Evolutionary conservation across 306 rosid genomes (phyloP).

Genomic region (Oxytropis ochrocephala): DNA sequence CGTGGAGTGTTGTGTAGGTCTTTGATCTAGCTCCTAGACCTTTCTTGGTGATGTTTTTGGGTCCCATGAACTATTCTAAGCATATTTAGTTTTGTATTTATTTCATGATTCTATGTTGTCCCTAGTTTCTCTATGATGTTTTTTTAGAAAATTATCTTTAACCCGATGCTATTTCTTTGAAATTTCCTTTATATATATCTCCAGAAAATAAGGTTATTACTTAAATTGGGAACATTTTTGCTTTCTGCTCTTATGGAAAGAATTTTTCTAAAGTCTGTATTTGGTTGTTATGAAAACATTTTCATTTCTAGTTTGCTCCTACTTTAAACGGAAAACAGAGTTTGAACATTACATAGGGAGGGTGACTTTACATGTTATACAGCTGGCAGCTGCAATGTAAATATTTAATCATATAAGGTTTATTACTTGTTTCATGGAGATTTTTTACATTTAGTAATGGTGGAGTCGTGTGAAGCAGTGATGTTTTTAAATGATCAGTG

Average conservation of each 20-base stretch:
- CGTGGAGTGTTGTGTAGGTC: conserved; percentile 13
- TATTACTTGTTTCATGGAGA: not conserved
- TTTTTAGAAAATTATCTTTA: conserved; percentile 7
- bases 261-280: not conserved
- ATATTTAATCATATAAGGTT: conserved; percentile 2
- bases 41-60: conserved; percentile 35
- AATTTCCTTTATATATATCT: conserved; percentile 20
- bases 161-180: conserved; percentile 18
- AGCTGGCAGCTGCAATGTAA: conserved; percentile 7
- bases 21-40: conserved; percentile 31
- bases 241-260: conserved; percentile 10
- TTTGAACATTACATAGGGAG: not conserved
- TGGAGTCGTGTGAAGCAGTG: not conserved
- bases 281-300: conserved; percentile 9
- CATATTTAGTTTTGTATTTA: conserved; percentile 15
- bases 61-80: conserved; percentile 28
- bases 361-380: not conserved
- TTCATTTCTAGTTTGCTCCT: conserved; percentile 6
- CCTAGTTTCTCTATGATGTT: conserved; percentile 19
- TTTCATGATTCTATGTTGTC: not conserved
- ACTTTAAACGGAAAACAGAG: conserved; percentile 18
- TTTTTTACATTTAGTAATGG: conserved; percentile 2
- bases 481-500: not conserved
- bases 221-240: not conserved
- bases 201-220: conserved; percentile 15